Percentiles rank a stretch among this genome's conserved stretches.
Conservation (phyloP, 2,329 filamentous ascomycete species). For the Penicillium sp. region DNA sequence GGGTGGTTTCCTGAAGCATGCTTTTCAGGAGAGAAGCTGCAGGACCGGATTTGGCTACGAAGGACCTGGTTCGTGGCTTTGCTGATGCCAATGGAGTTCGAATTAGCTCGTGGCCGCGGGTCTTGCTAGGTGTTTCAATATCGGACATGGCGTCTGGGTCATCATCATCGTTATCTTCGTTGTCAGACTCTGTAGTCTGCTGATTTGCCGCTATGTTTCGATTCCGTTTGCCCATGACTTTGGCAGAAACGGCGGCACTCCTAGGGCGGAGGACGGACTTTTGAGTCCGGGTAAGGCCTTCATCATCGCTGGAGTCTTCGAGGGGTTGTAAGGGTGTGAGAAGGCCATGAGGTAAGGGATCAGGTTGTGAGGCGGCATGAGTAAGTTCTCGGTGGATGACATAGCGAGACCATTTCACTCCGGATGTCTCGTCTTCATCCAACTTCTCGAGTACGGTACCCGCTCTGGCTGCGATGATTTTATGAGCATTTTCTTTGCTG, state of each 20-base stretch:
- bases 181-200: slow-evolving; percentile 28
- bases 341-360: slow-evolving; percentile 26
- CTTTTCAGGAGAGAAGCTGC: slow-evolving; percentile 20
- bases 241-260: slow-evolving; percentile 38
- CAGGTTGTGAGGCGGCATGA: slow-evolving; percentile 31
- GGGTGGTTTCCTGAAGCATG: slow-evolving; percentile 16
- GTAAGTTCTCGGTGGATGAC: slow-evolving; percentile 43
- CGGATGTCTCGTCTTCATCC: slow-evolving; percentile 37
- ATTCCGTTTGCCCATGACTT: slow-evolving; percentile 44
- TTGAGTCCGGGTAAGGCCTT: slow-evolving; percentile 34
- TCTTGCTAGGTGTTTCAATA: slow-evolving; percentile 24
- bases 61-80: slow-evolving; percentile 12
- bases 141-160: slow-evolving; percentile 16
- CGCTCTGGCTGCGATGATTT: slow-evolving; percentile 38
- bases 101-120: slow-evolving; percentile 24
- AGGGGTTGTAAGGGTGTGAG: slow-evolving; percentile 38
- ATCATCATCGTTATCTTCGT: slow-evolving; percentile 33
- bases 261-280: slow-evolving; percentile 50
- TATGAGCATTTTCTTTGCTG: slow-evolving; percentile 35
- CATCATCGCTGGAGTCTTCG: slow-evolving; percentile 35
- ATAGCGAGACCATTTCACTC: slow-evolving; percentile 43
- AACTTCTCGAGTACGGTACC: slow-evolving; percentile 34
- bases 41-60: slow-evolving; percentile 9
- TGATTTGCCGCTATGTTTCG: slow-evolving; percentile 29
- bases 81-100: slow-evolving; percentile 21